Base-by-base conservation (phyloP, 202 grass and related monocot genomes). In the Carex sylvatica region DNA sequence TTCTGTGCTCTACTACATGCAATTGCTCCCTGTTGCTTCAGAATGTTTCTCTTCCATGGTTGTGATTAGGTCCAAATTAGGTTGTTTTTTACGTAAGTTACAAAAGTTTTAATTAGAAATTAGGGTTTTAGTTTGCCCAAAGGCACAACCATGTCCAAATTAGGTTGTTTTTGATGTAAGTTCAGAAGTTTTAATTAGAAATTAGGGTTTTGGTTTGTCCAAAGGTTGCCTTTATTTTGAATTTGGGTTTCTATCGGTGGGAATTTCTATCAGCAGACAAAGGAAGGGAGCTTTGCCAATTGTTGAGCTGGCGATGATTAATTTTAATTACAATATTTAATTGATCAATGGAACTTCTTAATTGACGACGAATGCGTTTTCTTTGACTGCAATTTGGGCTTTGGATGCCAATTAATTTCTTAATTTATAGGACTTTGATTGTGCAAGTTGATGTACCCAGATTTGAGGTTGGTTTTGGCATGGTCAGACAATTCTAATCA, bases 141-240 rank as follows among this genome's bases (percentile, higher is more conserved):
- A 54, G 18, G 22, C 53, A 28, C 28, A 28, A 28, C 28, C 28
- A 28, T 28, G 16, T 65, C 55, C 33, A 10, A 69, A 59, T 61
- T 83, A 5, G 36, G n/a, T 9, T 78, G 64, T 26, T 55, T 18
- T 79, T 26, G 16, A 1, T 19, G 16, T 24, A 44, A 38, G 24
- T 62, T 85, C 40, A n/a, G 6, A 9, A 13, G 19, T 31, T 76
- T 64, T 2, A 6, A n/a, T 42, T 62, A 19, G 15, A 31, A 62
- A 85, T 89, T 91, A 85, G 88, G 86, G 75, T 89, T 91, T 91
- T 67, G 23, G 47, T 33, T 68, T 18, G 61, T 67, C 28, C 20
- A 3, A 55, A 54, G 18, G 22, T 54, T 67, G 61, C 10, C 28
- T 56, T 81, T 38, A n/a, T 11, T 58, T 80, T 80, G 31, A 80